Percentiles rank a stretch among this genome's conserved stretches.
These are phyloP conservation scores for Stygiomarasmius scandens DNA, from an alignment of 1,284 basidiomycete species.

Conservation along the genomic window DNA sequence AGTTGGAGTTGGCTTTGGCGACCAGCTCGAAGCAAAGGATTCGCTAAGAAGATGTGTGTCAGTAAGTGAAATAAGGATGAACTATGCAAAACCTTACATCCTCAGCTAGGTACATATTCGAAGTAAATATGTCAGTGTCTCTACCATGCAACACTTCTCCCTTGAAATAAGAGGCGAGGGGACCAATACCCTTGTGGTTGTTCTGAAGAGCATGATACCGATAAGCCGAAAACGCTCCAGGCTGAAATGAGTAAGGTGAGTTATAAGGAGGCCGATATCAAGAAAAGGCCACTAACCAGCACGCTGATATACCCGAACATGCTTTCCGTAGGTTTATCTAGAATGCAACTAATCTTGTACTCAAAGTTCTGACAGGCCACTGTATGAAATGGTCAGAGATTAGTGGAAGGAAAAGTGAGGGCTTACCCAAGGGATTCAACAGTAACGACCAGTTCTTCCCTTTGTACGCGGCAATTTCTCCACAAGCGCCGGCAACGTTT, in stretches of 20 bases:
- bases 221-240: slow-evolving; percentile 95
- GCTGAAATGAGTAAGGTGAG: slow-evolving; percentile 43
- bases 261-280: neutral
- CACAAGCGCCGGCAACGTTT: slow-evolving; percentile 92
- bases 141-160: slow-evolving; percentile 90
- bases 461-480: slow-evolving; percentile 93
- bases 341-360: slow-evolving; percentile 90
- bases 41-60: slow-evolving; percentile 53
- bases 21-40: slow-evolving; percentile 98
- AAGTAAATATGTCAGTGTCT: slow-evolving; percentile 95
- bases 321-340: slow-evolving; percentile 94
- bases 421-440: slow-evolving; percentile 81
- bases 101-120: slow-evolving; percentile 89
- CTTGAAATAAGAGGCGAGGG: slow-evolving; percentile 95
- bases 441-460: slow-evolving; percentile 84
- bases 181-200: slow-evolving; percentile 82
- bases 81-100: slow-evolving; percentile 57
- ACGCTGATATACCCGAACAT: slow-evolving; percentile 93
- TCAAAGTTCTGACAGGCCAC: slow-evolving; percentile 95
- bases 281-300: slow-evolving; percentile 49
- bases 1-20: slow-evolving; percentile 86
- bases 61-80: neutral
- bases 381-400: slow-evolving; percentile 27
- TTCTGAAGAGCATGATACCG: slow-evolving; percentile 91
- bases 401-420: neutral